phyloP scores from a whole-genome alignment of 805 yeast species.

The Clavispora vitiphila region DNA sequence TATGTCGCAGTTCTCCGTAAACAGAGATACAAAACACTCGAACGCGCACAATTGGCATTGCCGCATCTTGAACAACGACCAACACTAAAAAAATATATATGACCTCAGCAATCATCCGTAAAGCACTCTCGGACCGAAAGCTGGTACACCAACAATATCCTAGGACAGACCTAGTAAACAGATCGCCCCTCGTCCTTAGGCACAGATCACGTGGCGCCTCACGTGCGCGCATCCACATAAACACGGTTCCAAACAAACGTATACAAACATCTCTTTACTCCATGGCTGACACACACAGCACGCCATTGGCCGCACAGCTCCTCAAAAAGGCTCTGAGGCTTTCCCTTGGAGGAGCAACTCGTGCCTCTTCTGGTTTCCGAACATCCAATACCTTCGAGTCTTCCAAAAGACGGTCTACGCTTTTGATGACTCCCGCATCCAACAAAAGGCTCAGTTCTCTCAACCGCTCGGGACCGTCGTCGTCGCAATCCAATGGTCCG shows the following conservation, averaged over 20 bases:
- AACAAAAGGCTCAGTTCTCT: conserved; percentile 15
- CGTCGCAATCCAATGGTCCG: conserved; percentile 3
- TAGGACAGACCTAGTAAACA: too few species aligned
- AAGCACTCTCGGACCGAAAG: too few species aligned
- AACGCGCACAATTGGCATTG: too few species aligned
- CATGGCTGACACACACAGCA: conserved; percentile 9
- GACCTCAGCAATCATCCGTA: too few species aligned
- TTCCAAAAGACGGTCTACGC: conserved; percentile 24
- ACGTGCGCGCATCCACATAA: background rate
- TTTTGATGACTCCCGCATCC: conserved; percentile 32
- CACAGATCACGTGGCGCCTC: background rate
- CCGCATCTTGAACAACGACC: too few species aligned
- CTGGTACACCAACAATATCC: too few species aligned
- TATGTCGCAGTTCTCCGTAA: too few species aligned
- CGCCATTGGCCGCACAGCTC: conserved; percentile 13
- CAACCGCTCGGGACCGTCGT: conserved; percentile 2
- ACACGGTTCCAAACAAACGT: conserved; percentile 1
- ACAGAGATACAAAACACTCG: too few species aligned
- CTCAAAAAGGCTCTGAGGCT: conserved; percentile 13
- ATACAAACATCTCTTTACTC: background rate
- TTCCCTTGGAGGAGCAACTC: conserved; percentile 16
- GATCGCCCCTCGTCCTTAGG: too few species aligned
- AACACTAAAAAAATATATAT: too few species aligned
- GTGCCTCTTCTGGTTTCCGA: conserved; percentile 13
- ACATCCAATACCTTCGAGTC: conserved; percentile 16